Base-by-base conservation (phyloP, 768 basidiomycete genomes). In the Dictyophora rubrovolvata region DNA sequence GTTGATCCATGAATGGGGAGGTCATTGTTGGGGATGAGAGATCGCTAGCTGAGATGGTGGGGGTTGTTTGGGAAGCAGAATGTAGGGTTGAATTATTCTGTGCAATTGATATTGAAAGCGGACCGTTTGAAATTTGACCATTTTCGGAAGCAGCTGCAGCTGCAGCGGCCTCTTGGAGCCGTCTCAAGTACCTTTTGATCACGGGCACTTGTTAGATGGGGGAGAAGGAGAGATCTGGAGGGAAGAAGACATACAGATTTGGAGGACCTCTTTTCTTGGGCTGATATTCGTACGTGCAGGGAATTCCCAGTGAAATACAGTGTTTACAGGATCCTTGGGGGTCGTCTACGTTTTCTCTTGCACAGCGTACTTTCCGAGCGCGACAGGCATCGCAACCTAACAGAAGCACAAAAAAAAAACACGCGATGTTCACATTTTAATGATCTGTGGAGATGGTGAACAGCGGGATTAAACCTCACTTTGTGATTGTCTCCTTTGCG, bases 241-340 rank as follows among this genome's bases (percentile, higher is more conserved):
- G n/a, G 12, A 59, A 46, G 47, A 28, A 46, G 28, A 68, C 84
- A 71, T 71, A 94, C 88, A 93, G 76, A 70, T 94, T 94, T 1
- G 92, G 93, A 2, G 93, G 93, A 0, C 93, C 93, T 58, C 93
- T 77, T 71, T 94, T 94, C 77, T 93, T 93, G 18, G 93, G 93
- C 68, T 89, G 87, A 69, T 94, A 94, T 67, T 91, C 87, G 65
- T 93, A 95, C 0, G 88, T 92, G 70, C 93, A 93, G 5, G 84
- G 80, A 53, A 93, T 87, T 18, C 83, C 86, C 53, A 93, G 81
- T 0, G 86, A 79, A 64, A 86, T 76, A 69, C 90, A 93, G 68
- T 93, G 90, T 68, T 89, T 92, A 86, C 90, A 93, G 8, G 86
- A 77, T 63, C 83, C 83, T 70, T 85, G 86, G 10, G 80, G 75